Percentiles rank a stretch among this genome's conserved stretches.
phyloP scores from a whole-genome alignment of 1,284 basidiomycete species.

The Neolentinus lepideus region DNA sequence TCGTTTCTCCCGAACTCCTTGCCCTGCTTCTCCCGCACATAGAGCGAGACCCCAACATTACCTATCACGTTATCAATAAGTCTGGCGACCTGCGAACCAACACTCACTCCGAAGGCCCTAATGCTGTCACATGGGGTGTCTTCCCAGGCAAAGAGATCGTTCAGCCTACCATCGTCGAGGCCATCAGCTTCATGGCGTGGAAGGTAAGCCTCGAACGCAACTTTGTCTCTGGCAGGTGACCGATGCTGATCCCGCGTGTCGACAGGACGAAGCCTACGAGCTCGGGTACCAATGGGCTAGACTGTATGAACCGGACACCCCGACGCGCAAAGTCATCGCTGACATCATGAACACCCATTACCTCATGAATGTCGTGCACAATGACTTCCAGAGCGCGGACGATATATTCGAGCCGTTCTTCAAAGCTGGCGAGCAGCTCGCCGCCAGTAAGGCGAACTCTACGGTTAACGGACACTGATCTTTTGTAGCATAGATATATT shows the following conservation, averaged over 20 bases:
- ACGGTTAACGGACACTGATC: constrained; percentile 12
- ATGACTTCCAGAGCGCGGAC: constrained; percentile 83
- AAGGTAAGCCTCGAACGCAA: constrained; percentile 48
- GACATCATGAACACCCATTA: constrained; percentile 77
- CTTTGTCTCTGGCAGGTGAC: constrained; percentile 2
- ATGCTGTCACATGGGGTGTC: constrained; percentile 99
- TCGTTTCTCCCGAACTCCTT: constrained; percentile 55
- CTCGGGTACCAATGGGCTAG: constrained; percentile 92
- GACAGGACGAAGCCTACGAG: constrained; percentile 92
- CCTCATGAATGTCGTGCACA: constrained; percentile 97
- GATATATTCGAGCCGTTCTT: constrained; percentile 88
- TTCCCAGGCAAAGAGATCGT: constrained; percentile 98
- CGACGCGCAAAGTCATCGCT: constrained; percentile 71
- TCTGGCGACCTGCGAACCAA: constrained; percentile 92
- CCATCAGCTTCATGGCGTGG: constrained; percentile 96
- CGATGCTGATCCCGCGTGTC: constrained; percentile 2
- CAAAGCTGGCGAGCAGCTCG: constrained; percentile 60
- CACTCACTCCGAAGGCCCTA: constrained; percentile 87
- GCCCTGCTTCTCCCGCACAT: constrained; percentile 76
- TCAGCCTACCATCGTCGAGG: constrained; percentile 97
- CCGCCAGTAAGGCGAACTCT: constrained; percentile 23
- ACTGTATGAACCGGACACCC: constrained; percentile 77
- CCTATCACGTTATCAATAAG: constrained; percentile 94
- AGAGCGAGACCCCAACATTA: constrained; percentile 85
- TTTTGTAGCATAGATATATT: constrained; percentile 15